A percentile compares a stretch with the other conserved stretches of the same genome.
Conservation (phyloP, 2,329 filamentous ascomycete species). For the Cryphonectria naterciae region DNA sequence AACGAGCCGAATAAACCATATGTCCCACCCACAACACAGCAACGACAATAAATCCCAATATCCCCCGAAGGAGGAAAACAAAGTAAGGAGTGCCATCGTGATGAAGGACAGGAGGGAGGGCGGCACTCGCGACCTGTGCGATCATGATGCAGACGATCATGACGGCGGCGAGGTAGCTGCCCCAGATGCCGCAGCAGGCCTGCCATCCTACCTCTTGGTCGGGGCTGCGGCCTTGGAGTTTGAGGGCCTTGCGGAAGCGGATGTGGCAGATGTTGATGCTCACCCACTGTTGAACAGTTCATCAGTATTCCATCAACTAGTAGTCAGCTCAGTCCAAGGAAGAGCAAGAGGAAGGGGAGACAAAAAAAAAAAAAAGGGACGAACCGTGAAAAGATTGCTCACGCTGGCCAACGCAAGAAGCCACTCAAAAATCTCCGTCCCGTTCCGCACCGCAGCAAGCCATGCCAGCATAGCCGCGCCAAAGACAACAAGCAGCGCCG, state of each 20-base stretch:
- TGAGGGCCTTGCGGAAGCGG: conserved; percentile 47
- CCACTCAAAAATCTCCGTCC: conserved; percentile 49
- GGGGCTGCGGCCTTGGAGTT: conserved; percentile 42
- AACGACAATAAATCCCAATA: conserved; percentile 19
- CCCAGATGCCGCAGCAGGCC: conserved; percentile 37
- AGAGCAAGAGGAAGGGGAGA: too few relatives aligned
- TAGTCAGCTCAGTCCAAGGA: too few relatives aligned
- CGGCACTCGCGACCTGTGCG: conserved; percentile 38
- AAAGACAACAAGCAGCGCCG: conserved; percentile 38
- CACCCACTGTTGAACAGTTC: conserved; percentile 41
- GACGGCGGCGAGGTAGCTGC: conserved; percentile 33
- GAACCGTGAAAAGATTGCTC: conserved; percentile 47
- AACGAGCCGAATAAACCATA: background rate
- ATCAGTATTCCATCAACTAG: background rate
- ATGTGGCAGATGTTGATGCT: conserved; percentile 51
- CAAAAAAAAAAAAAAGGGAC: background rate
- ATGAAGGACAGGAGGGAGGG: conserved; percentile 30
- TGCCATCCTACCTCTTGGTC: conserved; percentile 39
- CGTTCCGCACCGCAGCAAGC: conserved; percentile 43
- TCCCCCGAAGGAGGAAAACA: conserved; percentile 10
- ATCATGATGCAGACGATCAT: conserved; percentile 38
- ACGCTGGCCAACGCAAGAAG: conserved; percentile 55
- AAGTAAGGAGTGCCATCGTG: conserved; percentile 26
- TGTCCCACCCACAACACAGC: conserved; percentile 18
- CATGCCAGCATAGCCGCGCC: conserved; percentile 46